A percentile compares a stretch with the other conserved stretches of the same genome.
Conservation (phyloP, 106 monocot genomes). For the Phalaenopsis aphrodite region DNA sequence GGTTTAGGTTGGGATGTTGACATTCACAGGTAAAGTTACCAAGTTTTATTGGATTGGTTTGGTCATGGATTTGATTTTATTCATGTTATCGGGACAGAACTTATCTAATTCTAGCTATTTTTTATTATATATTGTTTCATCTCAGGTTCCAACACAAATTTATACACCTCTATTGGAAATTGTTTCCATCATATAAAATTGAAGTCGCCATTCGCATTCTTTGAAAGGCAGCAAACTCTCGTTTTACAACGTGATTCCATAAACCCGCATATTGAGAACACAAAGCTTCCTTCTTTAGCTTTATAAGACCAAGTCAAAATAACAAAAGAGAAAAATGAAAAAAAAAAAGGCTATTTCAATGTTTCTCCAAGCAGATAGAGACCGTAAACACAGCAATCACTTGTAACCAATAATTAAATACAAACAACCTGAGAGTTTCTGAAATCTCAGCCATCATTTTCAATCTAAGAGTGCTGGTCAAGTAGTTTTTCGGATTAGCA, state of each 20-base stretch:
- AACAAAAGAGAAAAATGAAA: neutral
- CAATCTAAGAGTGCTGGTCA: constrained; percentile 17
- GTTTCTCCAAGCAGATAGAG: neutral
- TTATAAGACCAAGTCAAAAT: neutral
- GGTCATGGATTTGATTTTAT: neutral
- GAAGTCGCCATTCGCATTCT: neutral
- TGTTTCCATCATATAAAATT: neutral
- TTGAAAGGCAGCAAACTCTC: neutral
- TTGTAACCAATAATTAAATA: neutral
- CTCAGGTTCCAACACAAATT: neutral
- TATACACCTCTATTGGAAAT: neutral
- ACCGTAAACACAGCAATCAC: neutral
- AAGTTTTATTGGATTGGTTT: neutral
- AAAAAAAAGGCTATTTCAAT: neutral
- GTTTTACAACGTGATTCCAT: neutral
- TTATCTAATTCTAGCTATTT: neutral
- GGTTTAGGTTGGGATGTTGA: neutral
- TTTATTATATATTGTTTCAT: no score
- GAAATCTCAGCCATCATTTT: constrained; percentile 39
- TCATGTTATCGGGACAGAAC: neutral
- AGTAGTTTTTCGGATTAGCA: constrained; percentile 8
- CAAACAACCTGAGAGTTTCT: constrained; percentile 67
- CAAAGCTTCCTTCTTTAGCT: neutral
- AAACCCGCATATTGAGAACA: neutral
- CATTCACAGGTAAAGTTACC: neutral